Evolutionary conservation across 2,329 filamentous ascomycete genomes (phyloP).

Genomic region (Aspergillus sp.): DNA sequence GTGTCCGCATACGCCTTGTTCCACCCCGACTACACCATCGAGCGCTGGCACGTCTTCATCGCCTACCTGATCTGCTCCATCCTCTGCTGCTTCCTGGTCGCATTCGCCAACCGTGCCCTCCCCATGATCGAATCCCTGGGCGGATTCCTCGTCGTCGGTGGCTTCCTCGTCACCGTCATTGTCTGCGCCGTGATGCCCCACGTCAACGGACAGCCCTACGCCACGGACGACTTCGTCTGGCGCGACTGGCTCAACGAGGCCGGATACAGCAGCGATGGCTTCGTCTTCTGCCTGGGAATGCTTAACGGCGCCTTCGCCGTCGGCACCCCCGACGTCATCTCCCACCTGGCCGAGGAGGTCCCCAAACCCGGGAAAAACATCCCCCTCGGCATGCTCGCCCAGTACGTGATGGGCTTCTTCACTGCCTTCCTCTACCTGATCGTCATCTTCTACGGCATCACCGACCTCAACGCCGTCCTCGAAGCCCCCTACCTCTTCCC

Average conservation of each 20-base stretch:
- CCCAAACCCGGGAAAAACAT: conserved; percentile 41
- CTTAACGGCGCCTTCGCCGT: conserved; percentile 70
- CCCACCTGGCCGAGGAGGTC: conserved; percentile 67
- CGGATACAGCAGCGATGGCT: conserved; percentile 51
- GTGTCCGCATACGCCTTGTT: conserved; percentile 63
- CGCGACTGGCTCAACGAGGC: conserved; percentile 53
- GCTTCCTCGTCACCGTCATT: conserved; percentile 56
- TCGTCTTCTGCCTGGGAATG: conserved; percentile 67
- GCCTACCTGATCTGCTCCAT: conserved; percentile 58
- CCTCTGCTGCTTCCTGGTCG: conserved; percentile 53
- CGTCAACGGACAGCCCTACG: conserved; percentile 44
- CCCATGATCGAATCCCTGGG: conserved; percentile 56
- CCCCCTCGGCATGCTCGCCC: conserved; percentile 46
- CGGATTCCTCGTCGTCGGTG: conserved; percentile 57
- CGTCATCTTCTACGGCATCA: conserved; percentile 49
- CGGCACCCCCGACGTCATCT: conserved; percentile 65
- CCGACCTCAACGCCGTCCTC: conserved; percentile 24
- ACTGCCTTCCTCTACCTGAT: conserved; percentile 47
- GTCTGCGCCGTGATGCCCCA: conserved; percentile 57
- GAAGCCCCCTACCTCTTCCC: conserved; percentile 38
- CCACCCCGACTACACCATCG: conserved; percentile 53
- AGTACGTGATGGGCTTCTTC: conserved; percentile 46
- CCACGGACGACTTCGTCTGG: conserved; percentile 57
- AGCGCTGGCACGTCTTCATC: conserved; percentile 62
- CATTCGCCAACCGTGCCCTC: conserved; percentile 57